These are phyloP conservation scores for Chrysanthemum makinoi DNA, from an alignment of 129 eudicot species.

Conservation along the genomic window DNA sequence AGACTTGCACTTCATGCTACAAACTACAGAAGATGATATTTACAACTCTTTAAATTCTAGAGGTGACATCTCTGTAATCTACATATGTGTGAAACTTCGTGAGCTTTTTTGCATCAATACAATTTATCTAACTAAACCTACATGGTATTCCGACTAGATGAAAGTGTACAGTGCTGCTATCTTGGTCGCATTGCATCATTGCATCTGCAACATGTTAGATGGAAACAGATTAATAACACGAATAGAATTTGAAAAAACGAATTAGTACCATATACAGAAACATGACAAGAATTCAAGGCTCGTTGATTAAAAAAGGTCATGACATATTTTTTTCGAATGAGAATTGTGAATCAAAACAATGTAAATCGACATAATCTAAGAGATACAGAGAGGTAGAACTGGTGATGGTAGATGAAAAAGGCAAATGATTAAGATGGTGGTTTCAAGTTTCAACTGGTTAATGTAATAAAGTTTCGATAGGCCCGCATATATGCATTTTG, in stretches of 20 bases:
- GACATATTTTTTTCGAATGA: background rate
- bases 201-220: background rate
- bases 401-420: no score
- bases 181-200: background rate
- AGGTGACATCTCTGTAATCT: no score
- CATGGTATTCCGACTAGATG: background rate
- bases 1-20: no score
- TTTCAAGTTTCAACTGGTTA: constrained; percentile 5
- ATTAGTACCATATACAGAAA: background rate
- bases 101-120: background rate
- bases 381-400: no score
- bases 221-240: background rate
- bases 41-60: no score
- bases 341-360: background rate
- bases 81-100: no score
- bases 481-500: background rate
- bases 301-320: background rate
- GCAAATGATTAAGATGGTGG: constrained; percentile 3
- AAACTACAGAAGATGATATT: no score
- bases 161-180: background rate
- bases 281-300: background rate
- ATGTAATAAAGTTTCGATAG: background rate
- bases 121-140: background rate
- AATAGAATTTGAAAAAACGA: background rate
- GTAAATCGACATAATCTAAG: background rate